Evolutionary conservation across 2,329 filamentous ascomycete species (phyloP), one percentile per base, ranked within the genome.

Genomic region (Epichloe hybrida): DNA sequence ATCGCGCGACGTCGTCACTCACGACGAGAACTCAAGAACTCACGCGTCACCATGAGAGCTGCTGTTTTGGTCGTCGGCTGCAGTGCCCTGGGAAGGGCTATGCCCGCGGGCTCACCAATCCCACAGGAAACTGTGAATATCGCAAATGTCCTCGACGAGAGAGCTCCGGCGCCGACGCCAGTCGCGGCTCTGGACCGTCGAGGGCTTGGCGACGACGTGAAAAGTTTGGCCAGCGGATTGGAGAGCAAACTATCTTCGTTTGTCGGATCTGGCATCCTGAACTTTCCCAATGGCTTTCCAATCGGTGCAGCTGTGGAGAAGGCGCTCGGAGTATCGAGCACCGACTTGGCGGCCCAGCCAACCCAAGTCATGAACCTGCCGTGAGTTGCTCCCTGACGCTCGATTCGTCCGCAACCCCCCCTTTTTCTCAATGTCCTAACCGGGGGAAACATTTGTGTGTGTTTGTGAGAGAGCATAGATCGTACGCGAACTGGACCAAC

Each of bases 401-500:
- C 17, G 21, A 13, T 21, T 27, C 39, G 7, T 37, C 31, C 4
- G 8, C 4, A 9, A 44, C 42, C 13, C 13, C 8, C n/a, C 13
- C 8, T 15, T 37, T 15, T n/a, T 8, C 12, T 23, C 17, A 17
- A 21, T 15, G 4, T 12, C 3, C 38, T 15, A 17, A 51, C 23
- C 15, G 36, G 5, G 15, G 4, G 11, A 23, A 46, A 31, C 31
- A 2, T n/a, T 8, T 27, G 12, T 27, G 12, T 27, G 36, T 6
- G 5, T 37, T 2, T n/a, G 12, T 27, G 41, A 3, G 7, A 36
- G 17, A n/a, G 75, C 71, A n/a, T 40, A 47, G 46, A 9, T 71
- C 72, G 11, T 84, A 84, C 56, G 86, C 74, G n/a, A 90, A 90
- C 56, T 90, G 83, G 80, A 89, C 86, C 1, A 72, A 81, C n/a